These are phyloP conservation scores for Fistulina hepatica DNA, from an alignment of 1,284 basidiomycete species.

Conservation along the genomic window DNA sequence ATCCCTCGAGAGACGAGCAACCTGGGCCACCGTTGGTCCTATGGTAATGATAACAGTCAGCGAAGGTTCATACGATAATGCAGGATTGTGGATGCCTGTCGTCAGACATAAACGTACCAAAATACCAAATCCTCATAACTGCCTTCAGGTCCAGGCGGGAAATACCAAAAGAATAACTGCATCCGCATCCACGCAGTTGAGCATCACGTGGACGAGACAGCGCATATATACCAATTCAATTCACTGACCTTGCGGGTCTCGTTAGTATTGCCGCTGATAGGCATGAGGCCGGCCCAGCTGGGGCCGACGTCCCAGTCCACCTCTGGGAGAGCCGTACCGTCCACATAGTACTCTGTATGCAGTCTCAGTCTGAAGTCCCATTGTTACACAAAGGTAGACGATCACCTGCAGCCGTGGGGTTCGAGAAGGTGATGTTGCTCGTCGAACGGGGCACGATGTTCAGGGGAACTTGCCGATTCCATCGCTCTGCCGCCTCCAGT, in stretches of 20 bases:
- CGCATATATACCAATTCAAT: background rate
- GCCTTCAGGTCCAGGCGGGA: conserved; percentile 64
- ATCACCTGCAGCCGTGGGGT: conserved; percentile 53
- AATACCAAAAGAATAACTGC: conserved; percentile 82
- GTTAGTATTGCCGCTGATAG: conserved; percentile 47
- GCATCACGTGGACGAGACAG: conserved; percentile 1
- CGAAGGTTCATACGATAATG: background rate
- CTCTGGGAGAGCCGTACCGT: conserved; percentile 54
- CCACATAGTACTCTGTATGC: conserved; percentile 59
- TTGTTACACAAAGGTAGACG: conserved; percentile 6
- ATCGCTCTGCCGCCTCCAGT: conserved; percentile 32
- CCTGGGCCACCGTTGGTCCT: conserved; percentile 44
- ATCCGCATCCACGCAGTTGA: conserved; percentile 1
- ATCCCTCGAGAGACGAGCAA: conserved; percentile 69
- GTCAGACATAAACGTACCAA: conserved; percentile 34
- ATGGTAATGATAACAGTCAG: conserved; percentile 2
- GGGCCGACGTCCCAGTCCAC: conserved; percentile 66
- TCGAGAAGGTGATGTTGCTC: conserved; percentile 58
- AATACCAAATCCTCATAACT: conserved; percentile 63
- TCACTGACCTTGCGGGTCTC: conserved; percentile 53
- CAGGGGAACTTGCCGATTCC: conserved; percentile 16
- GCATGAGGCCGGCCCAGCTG: conserved; percentile 64
- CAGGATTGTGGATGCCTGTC: background rate
- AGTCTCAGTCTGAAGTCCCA: background rate
- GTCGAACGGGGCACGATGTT: conserved; percentile 15